These are phyloP conservation scores for Cytospora piceae DNA, from an alignment of 2,329 filamentous ascomycete species.

Conservation along the genomic window DNA sequence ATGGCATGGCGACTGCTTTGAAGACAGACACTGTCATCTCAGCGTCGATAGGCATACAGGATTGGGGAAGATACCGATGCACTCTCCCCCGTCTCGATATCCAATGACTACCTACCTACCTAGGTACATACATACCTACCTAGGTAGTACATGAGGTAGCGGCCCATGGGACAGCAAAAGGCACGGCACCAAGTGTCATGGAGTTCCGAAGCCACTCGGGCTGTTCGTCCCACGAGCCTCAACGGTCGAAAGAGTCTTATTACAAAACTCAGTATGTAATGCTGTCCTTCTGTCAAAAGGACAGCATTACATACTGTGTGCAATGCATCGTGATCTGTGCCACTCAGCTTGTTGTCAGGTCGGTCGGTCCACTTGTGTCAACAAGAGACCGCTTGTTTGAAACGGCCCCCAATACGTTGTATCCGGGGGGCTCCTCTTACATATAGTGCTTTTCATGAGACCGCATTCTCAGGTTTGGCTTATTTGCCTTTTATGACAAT, in stretches of 20 bases:
- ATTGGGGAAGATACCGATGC: neutral
- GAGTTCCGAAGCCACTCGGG: neutral
- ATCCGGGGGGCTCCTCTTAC: neutral
- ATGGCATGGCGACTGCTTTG: too few relatives aligned
- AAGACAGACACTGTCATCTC: neutral
- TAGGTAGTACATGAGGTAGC: neutral
- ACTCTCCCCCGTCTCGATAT: too few relatives aligned
- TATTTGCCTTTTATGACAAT: constrained; percentile 14
- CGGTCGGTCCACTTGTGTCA: neutral
- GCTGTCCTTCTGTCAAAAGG: too few relatives aligned
- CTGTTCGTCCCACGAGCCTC: neutral
- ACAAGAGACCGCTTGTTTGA: constrained; percentile 4
- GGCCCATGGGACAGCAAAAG: neutral
- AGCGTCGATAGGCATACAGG: neutral
- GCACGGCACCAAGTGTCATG: neutral
- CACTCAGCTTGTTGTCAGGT: neutral
- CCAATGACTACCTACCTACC: too few relatives aligned
- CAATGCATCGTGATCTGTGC: neutral
- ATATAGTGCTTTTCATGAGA: neutral
- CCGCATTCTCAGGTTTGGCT: constrained; percentile 7
- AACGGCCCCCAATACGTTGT: constrained; percentile 1
- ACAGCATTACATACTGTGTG: constrained; percentile 1
- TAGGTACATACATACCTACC: too few relatives aligned
- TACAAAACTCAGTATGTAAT: neutral
- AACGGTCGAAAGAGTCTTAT: neutral